Evolutionary conservation across 805 yeast genomes (phyloP).

Genomic region (Metschnikowia reukaufii): DNA sequence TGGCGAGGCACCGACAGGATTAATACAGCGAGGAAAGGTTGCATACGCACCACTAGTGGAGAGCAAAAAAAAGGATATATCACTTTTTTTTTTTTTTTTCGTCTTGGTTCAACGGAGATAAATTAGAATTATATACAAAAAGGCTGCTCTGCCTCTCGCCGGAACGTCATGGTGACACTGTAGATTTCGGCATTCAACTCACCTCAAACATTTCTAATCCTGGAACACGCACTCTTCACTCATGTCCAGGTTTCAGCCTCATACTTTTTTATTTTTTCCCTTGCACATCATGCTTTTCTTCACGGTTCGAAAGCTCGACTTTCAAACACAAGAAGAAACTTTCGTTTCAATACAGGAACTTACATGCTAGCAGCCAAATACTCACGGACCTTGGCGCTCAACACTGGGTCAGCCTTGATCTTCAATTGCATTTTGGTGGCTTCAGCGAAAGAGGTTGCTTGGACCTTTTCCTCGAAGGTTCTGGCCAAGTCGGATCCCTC

Average conservation of each 20-base stretch:
- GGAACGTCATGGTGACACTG: conserved; percentile 3
- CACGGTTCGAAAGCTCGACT: neutral
- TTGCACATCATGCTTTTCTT: neutral
- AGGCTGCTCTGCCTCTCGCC: conserved; percentile 3
- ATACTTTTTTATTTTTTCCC: neutral
- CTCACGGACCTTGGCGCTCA: conserved; percentile 63
- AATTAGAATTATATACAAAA: conserved; percentile 7
- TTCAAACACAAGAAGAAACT: neutral
- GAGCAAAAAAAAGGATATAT: too few relatives aligned
- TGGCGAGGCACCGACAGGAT: neutral
- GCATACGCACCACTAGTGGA: conserved; percentile 4
- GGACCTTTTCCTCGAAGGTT: conserved; percentile 80
- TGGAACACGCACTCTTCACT: neutral
- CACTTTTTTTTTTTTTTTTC: neutral
- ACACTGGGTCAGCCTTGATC: conserved; percentile 66
- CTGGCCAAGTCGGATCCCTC: conserved; percentile 81
- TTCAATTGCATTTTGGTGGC: conserved; percentile 88
- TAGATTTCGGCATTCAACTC: conserved; percentile 1
- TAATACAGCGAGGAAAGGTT: conserved; percentile 2
- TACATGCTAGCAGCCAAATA: conserved; percentile 15
- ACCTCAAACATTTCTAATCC: conserved; percentile 1
- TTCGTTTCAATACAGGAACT: neutral
- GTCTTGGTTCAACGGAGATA: conserved; percentile 4
- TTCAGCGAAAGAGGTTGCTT: conserved; percentile 88
- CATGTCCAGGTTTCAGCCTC: too few relatives aligned